phyloP scores from a whole-genome alignment of 108 stramenopile species.

The Cyclostephanos invisitatus region DNA sequence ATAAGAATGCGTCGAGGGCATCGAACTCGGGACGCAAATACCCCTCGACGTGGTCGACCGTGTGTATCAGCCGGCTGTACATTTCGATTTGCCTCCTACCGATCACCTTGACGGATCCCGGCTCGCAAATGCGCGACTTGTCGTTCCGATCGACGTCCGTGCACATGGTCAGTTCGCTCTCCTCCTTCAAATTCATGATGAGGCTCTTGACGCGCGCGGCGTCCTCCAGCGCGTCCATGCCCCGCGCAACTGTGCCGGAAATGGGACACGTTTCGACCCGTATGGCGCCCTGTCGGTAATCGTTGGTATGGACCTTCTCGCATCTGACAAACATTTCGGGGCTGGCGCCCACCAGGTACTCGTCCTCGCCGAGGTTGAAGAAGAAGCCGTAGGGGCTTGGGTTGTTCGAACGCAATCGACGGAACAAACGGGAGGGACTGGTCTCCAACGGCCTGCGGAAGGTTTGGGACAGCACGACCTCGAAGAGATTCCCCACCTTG shows the following conservation, averaged over 20 bases:
- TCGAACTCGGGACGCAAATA: slow-evolving; percentile 95
- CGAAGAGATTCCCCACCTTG: slow-evolving; percentile 95
- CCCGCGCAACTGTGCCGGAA: slow-evolving; percentile 97
- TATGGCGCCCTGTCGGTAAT: slow-evolving; percentile 79
- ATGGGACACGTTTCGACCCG: slow-evolving; percentile 98
- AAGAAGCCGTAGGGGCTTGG: slow-evolving; percentile 98
- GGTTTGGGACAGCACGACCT: slow-evolving; percentile 95
- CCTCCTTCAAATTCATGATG: slow-evolving; percentile 96
- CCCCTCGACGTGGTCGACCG: slow-evolving; percentile 99
- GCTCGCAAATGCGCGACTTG: slow-evolving; percentile 97
- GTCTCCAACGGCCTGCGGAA: slow-evolving; percentile 81
- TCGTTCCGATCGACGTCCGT: slow-evolving; percentile 99
- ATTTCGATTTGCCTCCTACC: slow-evolving; percentile 98
- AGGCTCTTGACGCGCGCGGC: slow-evolving; percentile 88
- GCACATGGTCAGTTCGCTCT: slow-evolving; percentile 98
- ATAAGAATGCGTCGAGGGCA: slow-evolving; percentile 97
- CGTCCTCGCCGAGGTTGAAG: slow-evolving; percentile 92
- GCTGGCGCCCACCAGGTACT: slow-evolving; percentile 96
- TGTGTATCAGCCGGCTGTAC: slow-evolving; percentile 97
- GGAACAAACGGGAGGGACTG: slow-evolving; percentile 85
- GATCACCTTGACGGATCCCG: slow-evolving; percentile 96
- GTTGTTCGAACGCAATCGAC: slow-evolving; percentile 85
- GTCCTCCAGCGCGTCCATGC: slow-evolving; percentile 97
- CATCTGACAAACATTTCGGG: slow-evolving; percentile 99
- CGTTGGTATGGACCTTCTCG: slow-evolving; percentile 83